phyloP scores from a whole-genome alignment of 2,329 filamentous ascomycete genomes.

The Myriosclerotinia curreyana region DNA sequence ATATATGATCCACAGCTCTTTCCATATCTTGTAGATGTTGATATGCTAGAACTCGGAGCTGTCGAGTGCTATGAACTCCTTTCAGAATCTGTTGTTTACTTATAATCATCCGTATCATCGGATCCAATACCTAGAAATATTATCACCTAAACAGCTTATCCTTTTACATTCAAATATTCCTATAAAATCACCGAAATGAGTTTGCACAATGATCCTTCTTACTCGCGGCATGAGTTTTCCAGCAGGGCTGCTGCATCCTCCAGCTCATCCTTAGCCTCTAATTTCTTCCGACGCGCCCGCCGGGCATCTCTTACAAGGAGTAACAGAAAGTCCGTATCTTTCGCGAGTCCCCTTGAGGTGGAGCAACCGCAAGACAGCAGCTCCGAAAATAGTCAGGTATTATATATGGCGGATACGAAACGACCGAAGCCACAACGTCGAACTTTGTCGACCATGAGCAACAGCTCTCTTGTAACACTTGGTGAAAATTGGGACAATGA shows the following conservation, averaged over 20 bases:
- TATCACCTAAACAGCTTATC: constrained; percentile 12
- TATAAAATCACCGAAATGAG: constrained; percentile 12
- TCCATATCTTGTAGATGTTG: not conserved
- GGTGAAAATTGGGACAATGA: constrained; percentile 25
- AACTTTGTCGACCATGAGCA: constrained; percentile 35
- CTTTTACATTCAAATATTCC: constrained; percentile 8
- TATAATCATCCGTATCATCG: not conserved
- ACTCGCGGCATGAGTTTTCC: constrained; percentile 14
- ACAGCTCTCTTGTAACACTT: constrained; percentile 24
- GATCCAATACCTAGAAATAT: constrained; percentile 9
- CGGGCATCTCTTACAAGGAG: constrained; percentile 18
- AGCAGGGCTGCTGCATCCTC: not conserved
- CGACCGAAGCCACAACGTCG: constrained; percentile 22
- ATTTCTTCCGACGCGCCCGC: constrained; percentile 15
- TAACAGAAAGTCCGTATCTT: constrained; percentile 16
- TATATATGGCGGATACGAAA: constrained; percentile 29
- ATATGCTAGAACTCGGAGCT: not conserved
- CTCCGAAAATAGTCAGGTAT: constrained; percentile 32
- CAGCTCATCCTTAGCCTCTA: not conserved
- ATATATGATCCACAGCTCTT: not conserved
- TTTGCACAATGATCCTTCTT: constrained; percentile 12
- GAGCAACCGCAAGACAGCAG: constrained; percentile 19
- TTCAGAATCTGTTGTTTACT: not conserved
- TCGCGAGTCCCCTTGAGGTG: constrained; percentile 3
- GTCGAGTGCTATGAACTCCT: not conserved